Evolutionary conservation across 2,329 filamentous ascomycete species (phyloP), one percentile per base, ranked within the genome.

Genomic region (Cladophialophora chaetospira): DNA sequence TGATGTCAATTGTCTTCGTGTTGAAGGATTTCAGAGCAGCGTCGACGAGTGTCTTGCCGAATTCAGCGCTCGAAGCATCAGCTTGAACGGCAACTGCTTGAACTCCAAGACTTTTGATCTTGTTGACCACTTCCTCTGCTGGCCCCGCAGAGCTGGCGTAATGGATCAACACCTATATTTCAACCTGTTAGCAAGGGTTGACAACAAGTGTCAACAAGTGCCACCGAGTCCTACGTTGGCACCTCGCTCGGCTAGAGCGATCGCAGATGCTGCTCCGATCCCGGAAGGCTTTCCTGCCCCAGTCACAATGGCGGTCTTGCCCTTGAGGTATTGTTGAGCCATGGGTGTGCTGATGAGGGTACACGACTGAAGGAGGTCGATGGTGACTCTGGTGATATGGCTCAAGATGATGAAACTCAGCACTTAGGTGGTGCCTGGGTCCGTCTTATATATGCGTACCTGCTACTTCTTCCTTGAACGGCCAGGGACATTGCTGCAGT

Each of bases 301-400:
- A 2, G 68, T 70, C 15, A 69, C 61, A 17, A 69, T 58, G 33
- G 69, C 62, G 2, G 64, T 49, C 58, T 67, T 68, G 54, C 58
- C 62, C 40, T 58, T 53, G 26, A 61, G 44, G 35, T 53, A 60
- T 36, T 60, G 57, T 38, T 52, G 47, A 21, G 46, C 47, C 55
- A 58, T 61, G 29, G 49, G n/a, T 49, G 17, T 31, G 13, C 45
- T 17, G 10, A 15, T 15, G 8, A 28, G 33, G 2, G 33, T 23
- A 28, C n/a, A n/a, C n/a, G n/a, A n/a, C n/a, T n/a, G n/a, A n/a
- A n/a, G n/a, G n/a, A n/a, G n/a, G n/a, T n/a, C n/a, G n/a, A n/a
- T n/a, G n/a, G n/a, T n/a, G n/a, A n/a, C n/a, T n/a, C n/a, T n/a
- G n/a, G n/a, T n/a, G n/a, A n/a, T n/a, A n/a, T n/a, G n/a, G n/a